Evolutionary conservation across 2,329 filamentous ascomycete species (phyloP).

Genomic region (Penicillium palitans): DNA sequence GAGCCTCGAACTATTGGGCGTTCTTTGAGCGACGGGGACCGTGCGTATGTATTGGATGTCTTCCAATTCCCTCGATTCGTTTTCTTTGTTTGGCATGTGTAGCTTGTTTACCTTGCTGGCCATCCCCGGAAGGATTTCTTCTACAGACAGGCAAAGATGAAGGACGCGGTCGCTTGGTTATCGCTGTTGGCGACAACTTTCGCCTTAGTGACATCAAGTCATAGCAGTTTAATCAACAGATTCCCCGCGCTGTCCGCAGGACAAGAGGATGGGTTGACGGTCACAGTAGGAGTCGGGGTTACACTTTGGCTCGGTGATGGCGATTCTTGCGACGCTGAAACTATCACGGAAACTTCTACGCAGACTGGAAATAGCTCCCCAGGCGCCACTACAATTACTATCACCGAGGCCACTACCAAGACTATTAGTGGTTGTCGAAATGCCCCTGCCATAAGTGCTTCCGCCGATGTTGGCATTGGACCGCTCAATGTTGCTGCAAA

Average conservation of each 20-base stretch:
- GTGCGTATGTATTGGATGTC: not conserved
- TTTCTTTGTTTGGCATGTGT: not conserved
- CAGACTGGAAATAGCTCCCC: not conserved
- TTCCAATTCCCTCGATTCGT: not conserved
- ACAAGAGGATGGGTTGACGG: not conserved
- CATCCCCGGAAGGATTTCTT: not conserved
- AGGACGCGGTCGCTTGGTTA: constrained; percentile 5
- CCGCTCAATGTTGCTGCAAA: not conserved
- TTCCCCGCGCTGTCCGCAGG: not conserved
- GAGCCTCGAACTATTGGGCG: not conserved
- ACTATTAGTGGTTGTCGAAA: not conserved
- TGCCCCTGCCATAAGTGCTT: not conserved
- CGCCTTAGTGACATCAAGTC: not conserved
- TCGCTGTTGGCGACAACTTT: constrained; percentile 14
- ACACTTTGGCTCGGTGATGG: constrained; percentile 13
- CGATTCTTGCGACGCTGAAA: constrained; percentile 2
- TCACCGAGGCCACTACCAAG: not conserved
- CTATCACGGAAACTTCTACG: not conserved
- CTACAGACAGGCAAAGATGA: constrained; percentile 13
- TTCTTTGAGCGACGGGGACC: constrained; percentile 1
- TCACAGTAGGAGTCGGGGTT: constrained; percentile 8
- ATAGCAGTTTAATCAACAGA: not conserved
- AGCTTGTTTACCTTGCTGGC: not conserved
- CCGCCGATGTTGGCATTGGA: not conserved
- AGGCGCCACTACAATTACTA: not conserved